These are phyloP conservation scores for Chalciporus sp. DNA, from an alignment of 1,284 basidiomycete genomes.

Conservation along the genomic window DNA sequence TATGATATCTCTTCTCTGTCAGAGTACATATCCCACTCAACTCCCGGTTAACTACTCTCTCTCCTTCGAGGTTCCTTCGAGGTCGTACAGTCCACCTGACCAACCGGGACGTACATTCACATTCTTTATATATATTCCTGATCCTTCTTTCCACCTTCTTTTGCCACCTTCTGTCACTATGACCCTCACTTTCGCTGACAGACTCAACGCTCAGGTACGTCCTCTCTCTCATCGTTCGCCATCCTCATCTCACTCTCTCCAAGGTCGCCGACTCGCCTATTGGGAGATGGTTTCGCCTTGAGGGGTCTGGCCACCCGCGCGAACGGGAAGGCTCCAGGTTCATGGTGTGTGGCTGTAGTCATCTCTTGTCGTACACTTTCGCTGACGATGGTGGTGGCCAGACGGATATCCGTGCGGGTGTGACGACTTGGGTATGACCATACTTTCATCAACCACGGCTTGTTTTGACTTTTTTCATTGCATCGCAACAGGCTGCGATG, in stretches of 20 bases:
- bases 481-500: constrained; percentile 56
- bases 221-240: background rate
- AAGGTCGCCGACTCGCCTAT: constrained; percentile 71
- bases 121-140: constrained; percentile 31
- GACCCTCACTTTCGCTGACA: constrained; percentile 42
- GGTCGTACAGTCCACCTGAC: constrained; percentile 1
- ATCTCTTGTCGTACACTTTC: background rate
- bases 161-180: constrained; percentile 25
- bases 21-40: constrained; percentile 15
- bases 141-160: constrained; percentile 15
- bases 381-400: constrained; percentile 32
- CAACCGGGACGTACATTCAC: constrained; percentile 5
- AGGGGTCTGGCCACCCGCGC: constrained; percentile 77
- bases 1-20: constrained; percentile 8
- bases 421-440: constrained; percentile 78
- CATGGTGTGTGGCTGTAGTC: constrained; percentile 46
- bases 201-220: constrained; percentile 44
- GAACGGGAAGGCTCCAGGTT: constrained; percentile 80
- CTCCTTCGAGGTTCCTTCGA: background rate
- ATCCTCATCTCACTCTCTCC: constrained; percentile 1
- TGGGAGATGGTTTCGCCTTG: constrained; percentile 83
- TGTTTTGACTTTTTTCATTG: constrained; percentile 8
- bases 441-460: background rate
- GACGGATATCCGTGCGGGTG: constrained; percentile 81
- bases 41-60: background rate